Conservation (phyloP, 2,329 filamentous ascomycete genomes). For the Beauveria caledonica region DNA sequence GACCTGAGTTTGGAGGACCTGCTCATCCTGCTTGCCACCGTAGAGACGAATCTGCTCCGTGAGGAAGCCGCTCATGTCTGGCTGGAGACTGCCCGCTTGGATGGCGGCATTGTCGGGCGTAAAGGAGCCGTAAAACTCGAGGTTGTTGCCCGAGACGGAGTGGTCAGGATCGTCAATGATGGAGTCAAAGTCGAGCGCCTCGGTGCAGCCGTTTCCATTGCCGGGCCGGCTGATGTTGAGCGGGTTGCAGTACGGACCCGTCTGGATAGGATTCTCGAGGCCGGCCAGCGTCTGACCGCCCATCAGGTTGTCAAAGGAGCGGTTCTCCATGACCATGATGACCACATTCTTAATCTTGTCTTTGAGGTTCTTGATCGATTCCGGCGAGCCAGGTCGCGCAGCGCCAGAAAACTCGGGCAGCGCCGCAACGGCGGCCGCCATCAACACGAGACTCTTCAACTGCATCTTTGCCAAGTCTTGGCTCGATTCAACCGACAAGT, state of each 20-base stretch:
- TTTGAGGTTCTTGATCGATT: constrained; percentile 20
- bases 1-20: constrained; percentile 28
- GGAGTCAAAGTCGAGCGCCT: constrained; percentile 30
- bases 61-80: constrained; percentile 30
- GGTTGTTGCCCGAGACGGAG: constrained; percentile 33
- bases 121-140: constrained; percentile 34
- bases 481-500: too few relatives aligned
- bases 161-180: constrained; percentile 34
- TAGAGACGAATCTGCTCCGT: constrained; percentile 31
- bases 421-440: background rate
- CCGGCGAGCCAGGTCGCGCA: constrained; percentile 8
- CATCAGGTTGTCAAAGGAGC: constrained; percentile 35
- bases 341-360: constrained; percentile 40
- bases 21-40: constrained; percentile 21
- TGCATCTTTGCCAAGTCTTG: constrained; percentile 2
- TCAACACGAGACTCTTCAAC: background rate
- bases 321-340: constrained; percentile 38
- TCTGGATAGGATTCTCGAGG: constrained; percentile 33
- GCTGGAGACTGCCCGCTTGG: constrained; percentile 21
- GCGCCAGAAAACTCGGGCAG: background rate
- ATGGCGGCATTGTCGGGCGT: constrained; percentile 29
- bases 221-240: constrained; percentile 23
- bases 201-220: constrained; percentile 21
- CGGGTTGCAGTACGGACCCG: constrained; percentile 34
- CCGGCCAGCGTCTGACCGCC: constrained; percentile 31